phyloP scores from a whole-genome alignment of 192 early-diverging fungal genomes.

The Spizellomyces punctatus region DNA sequence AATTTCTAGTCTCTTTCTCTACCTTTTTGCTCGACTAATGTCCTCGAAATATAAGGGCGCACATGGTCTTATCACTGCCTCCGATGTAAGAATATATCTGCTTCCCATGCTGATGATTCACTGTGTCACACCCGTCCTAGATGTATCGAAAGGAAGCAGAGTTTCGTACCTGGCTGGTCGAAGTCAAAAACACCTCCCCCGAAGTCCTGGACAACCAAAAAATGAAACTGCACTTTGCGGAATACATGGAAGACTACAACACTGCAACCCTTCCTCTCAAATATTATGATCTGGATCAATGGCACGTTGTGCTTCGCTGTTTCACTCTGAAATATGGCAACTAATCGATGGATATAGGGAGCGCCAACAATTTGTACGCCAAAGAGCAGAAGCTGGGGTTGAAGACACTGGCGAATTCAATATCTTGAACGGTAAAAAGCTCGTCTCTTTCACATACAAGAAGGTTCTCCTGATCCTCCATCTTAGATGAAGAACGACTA shows the following conservation, averaged over 20 bases:
- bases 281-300: constrained; percentile 42
- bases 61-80: constrained; percentile 31
- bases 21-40: not conserved
- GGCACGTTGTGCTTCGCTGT: constrained; percentile 20
- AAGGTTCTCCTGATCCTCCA: not conserved
- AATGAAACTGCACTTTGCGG: constrained; percentile 44
- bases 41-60: constrained; percentile 12
- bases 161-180: constrained; percentile 51
- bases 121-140: constrained; percentile 10
- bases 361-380: constrained; percentile 10
- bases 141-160: constrained; percentile 50
- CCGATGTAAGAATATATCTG: constrained; percentile 17
- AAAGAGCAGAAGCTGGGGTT: constrained; percentile 21
- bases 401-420: constrained; percentile 11
- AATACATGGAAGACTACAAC: constrained; percentile 55
- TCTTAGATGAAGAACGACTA: constrained; percentile 28
- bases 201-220: constrained; percentile 33
- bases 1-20: too few relatives aligned
- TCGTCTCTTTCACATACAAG: too few relatives aligned
- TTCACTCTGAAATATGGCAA: not conserved
- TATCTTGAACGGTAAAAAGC: constrained; percentile 26
- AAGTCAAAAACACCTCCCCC: constrained; percentile 47
- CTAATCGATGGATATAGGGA: constrained; percentile 16
- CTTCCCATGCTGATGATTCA: not conserved
- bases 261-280: constrained; percentile 44